These are phyloP conservation scores for Malus sylvestris DNA, from an alignment of 306 rosid species.

Conservation along the genomic window DNA sequence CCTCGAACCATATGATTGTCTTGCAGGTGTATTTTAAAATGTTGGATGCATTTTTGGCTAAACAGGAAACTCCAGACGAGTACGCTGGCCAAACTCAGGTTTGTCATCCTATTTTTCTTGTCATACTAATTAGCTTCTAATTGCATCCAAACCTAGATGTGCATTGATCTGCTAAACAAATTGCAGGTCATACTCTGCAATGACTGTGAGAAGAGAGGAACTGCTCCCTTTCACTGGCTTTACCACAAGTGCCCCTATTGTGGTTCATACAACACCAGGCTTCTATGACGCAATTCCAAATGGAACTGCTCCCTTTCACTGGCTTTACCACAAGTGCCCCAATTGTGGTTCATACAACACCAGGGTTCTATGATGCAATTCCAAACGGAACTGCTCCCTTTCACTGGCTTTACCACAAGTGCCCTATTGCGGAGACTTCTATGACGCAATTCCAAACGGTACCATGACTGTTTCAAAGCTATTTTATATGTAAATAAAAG, in stretches of 20 bases:
- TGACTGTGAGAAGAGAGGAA: conserved; percentile 93
- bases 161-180: conserved; percentile 14
- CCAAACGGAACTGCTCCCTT: conserved; percentile 39
- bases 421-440: conserved; percentile 67
- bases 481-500: conserved; percentile 18
- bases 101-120: conserved; percentile 16
- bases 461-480: conserved; percentile 22
- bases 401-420: conserved; percentile 88
- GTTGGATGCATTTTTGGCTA: conserved; percentile 78
- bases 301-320: conserved; percentile 58
- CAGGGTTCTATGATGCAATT: conserved; percentile 49
- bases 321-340: conserved; percentile 77
- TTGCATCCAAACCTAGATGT: background rate
- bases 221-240: conserved; percentile 71
- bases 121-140: background rate
- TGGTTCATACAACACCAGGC: conserved; percentile 84
- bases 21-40: conserved; percentile 70
- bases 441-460: conserved; percentile 28
- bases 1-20: conserved; percentile 8
- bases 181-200: conserved; percentile 80
- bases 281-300: conserved; percentile 34
- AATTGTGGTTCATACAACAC: conserved; percentile 81
- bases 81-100: conserved; percentile 64
- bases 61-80: conserved; percentile 63
- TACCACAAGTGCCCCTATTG: conserved; percentile 77